Evolutionary conservation across 179 eudicot species (phyloP), one percentile per base, ranked within the genome.

Genomic region (Beta corolliflora): DNA sequence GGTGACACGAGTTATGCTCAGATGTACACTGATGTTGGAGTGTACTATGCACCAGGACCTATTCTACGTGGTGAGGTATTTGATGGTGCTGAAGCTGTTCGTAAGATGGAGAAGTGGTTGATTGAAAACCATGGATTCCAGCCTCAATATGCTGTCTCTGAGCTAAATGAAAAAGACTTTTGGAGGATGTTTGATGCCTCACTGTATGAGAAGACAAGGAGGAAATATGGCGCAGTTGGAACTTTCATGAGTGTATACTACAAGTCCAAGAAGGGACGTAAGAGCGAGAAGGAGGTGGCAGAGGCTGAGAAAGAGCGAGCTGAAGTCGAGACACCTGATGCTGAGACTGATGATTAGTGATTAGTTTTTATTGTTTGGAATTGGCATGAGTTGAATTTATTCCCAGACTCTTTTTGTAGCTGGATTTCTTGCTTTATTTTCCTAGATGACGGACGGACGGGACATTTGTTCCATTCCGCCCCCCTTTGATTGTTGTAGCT

Each of bases 191-290:
- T 96, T 78, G 98, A 94, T 82, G 91, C 89, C 5, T 90, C 88
- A 2, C 87, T 96, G 0, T 94, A 96, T 25, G 99, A 94, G 90
- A 89, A 88, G 44, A 85, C 92, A 77, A 89, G 99, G 85, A 88
- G 80, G 71, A 96, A 88, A 87, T 96, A 96, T 36, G 91, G 88
- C 67, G 97, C 97, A n/a, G 89, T 96, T 25, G 99, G 99, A 25
- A 94, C 97, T 18, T 94, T 96, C 85, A 96, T 93, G 99, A 91
- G 96, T 14, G 98, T 96, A 55, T 96, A 94, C 71, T 96, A 96
- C 86, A 96, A 94, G 89, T 91, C 88, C n/a, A 96, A 96, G 92
- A 94, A 94, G 86, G 97, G 99, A 19, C 88, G 92, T 85, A 94
- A 94, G 92, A 89, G 91, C 5, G 98, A 94, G 87, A 94, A 96